Conservation (phyloP, 345 rosid genomes). For the Euclidium syriacum region DNA sequence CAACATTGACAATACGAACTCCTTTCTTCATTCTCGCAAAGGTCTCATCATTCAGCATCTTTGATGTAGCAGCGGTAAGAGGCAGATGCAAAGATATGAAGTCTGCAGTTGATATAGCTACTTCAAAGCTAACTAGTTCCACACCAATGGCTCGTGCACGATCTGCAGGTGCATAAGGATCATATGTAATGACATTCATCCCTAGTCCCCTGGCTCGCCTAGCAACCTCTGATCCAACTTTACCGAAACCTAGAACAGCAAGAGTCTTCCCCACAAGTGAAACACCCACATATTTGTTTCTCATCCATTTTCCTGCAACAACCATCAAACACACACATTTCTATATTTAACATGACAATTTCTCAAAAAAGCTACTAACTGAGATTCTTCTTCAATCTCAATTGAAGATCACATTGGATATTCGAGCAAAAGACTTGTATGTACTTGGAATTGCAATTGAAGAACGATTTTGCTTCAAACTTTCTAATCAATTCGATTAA, state of each 20-base stretch:
- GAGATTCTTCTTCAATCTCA: neutral
- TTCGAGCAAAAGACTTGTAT: no score
- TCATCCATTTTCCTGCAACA: conserved; percentile 42
- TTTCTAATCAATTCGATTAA: neutral
- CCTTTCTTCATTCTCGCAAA: conserved; percentile 48
- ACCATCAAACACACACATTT: conserved; percentile 4
- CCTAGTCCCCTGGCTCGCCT: conserved; percentile 49
- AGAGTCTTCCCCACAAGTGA: conserved; percentile 54
- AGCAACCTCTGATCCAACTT: conserved; percentile 57
- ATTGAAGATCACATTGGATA: neutral
- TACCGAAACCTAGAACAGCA: conserved; percentile 55
- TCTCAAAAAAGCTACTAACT: neutral
- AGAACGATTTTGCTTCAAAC: neutral
- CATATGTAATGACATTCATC: conserved; percentile 49
- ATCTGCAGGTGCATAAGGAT: conserved; percentile 52
- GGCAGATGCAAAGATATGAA: conserved; percentile 53
- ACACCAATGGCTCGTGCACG: conserved; percentile 52
- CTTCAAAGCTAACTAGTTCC: conserved; percentile 41
- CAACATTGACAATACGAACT: conserved; percentile 47
- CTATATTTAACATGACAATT: neutral
- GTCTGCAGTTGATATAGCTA: conserved; percentile 43
- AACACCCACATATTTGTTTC: conserved; percentile 44
- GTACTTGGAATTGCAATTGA: neutral
- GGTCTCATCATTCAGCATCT: conserved; percentile 47
- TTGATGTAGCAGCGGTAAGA: conserved; percentile 45